Percentiles rank a stretch among this genome's conserved stretches.
phyloP scores from a whole-genome alignment of 2,329 filamentous ascomycete species.

The Sclerotiophoma versabilis region DNA sequence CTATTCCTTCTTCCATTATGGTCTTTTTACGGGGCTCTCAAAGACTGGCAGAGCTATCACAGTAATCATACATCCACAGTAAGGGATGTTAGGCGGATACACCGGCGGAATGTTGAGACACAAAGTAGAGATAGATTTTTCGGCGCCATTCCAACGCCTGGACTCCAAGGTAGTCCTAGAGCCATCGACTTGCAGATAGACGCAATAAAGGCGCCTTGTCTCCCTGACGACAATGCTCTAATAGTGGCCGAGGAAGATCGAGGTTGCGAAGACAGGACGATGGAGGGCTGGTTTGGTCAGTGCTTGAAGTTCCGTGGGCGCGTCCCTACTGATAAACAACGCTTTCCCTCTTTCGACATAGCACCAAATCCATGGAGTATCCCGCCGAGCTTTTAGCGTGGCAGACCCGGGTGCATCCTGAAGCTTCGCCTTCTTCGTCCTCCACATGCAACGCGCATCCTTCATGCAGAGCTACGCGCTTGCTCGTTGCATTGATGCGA shows the following conservation, averaged over 20 bases:
- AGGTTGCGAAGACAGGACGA: not conserved
- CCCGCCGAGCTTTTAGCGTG: constrained; percentile 11
- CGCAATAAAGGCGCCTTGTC: constrained; percentile 3
- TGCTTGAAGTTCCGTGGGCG: not conserved
- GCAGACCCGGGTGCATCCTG: not conserved
- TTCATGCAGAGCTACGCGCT: constrained; percentile 1
- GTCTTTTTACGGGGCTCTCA: not conserved
- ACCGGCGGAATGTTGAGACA: constrained; percentile 10
- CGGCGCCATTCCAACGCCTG: constrained; percentile 17
- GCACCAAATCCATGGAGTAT: not conserved
- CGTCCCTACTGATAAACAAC: not conserved
- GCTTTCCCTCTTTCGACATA: not conserved
- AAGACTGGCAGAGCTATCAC: not conserved
- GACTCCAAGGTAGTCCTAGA: constrained; percentile 9
- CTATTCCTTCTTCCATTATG: not conserved
- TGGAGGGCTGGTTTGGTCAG: not conserved
- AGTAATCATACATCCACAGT: not conserved
- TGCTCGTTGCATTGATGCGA: not conserved
- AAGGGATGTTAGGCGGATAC: constrained; percentile 15
- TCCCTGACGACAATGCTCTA: constrained; percentile 9
- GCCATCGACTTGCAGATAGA: not conserved
- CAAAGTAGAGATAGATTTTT: constrained; percentile 3
- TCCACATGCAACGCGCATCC: constrained; percentile 6
- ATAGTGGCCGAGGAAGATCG: not conserved
- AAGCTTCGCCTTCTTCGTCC: constrained; percentile 17